These are phyloP conservation scores for Cryptosporidium tyzzeri DNA, from an alignment of 169 alveolate species.

Conservation along the genomic window DNA sequence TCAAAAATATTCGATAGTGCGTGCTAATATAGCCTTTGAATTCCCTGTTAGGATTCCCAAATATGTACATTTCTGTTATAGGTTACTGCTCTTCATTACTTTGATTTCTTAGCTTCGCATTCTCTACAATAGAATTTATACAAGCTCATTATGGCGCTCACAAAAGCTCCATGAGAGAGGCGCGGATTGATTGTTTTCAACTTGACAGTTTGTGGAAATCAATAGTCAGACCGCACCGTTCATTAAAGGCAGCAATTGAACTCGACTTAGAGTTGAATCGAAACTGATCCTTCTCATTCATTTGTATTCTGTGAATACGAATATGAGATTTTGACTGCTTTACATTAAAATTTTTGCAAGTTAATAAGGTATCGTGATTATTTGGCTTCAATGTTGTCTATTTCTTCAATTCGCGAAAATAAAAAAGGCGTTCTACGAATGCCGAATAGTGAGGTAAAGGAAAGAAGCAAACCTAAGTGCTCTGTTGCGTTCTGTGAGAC, in stretches of 20 bases:
- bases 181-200: background rate
- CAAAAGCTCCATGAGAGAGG: background rate
- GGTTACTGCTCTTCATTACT: too few relatives aligned
- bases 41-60: background rate
- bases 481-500: conserved; percentile 76
- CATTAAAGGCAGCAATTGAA: background rate
- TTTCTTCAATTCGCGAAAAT: conserved; percentile 1
- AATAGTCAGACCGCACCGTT: conserved; percentile 11
- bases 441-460: background rate
- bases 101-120: background rate
- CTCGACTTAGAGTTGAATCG: background rate
- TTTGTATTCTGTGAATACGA: background rate
- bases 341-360: background rate
- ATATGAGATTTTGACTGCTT: background rate
- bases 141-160: background rate
- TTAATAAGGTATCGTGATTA: conserved; percentile 7
- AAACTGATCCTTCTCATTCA: background rate
- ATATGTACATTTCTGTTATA: background rate
- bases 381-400: conserved; percentile 20
- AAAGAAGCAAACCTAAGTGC: conserved; percentile 27
- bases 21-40: too few relatives aligned
- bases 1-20: background rate
- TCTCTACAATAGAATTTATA: too few relatives aligned
- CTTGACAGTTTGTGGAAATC: background rate
- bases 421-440: conserved; percentile 60